Base-by-base conservation (phyloP, 495 filamentous ascomycete species). In the Thozetella sp. region DNA sequence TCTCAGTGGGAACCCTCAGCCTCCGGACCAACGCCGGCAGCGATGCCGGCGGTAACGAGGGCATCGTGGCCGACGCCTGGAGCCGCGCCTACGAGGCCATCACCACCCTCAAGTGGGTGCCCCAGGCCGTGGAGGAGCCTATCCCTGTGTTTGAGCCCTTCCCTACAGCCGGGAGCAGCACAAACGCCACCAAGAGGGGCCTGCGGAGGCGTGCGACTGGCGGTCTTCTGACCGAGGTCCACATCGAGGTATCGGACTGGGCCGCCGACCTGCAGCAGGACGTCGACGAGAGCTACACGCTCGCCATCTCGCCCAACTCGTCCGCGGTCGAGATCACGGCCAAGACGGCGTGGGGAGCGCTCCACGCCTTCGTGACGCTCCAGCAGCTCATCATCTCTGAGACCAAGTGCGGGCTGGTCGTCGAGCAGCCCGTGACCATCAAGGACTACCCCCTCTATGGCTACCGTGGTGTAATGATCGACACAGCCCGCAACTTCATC, bases 301-400 rank as follows among this genome's bases (percentile, higher is more conserved):
- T 48, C 10, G n/a, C n/a, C n/a, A n/a, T 48, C 10, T 10, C 43
- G 10, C 43, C 43, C 3, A 13, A 10, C 11, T 48, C 43, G 43
- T 48, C 43, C 9, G n/a, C 43, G 10, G 43, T 48, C 10, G 9
- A 48, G 43, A 19, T 48, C n/a, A 48, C 43, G n/a, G 43, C 43
- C 43, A 48, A 48, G 43, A 48, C 43, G 11, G 43, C 20, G 10
- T 48, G 43, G 43, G 43, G 43, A 4, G 43, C 43, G 9, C 43
- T 48, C 3, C 43, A 48, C 43, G 43, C 43, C 4, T 48, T 48
- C n/a, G 43, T 48, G 10, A 48, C 43, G 3, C 20, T 48, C 43
- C 43, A 48, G 43, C 43, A 48, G 43, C 43, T 48, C 9, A n/a
- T 48, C 43, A 48, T 48, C n/a, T 48, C 43, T n/a, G 43, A 48